Percentiles rank a stretch among this genome's conserved stretches.
phyloP scores from a whole-genome alignment of 2,329 filamentous ascomycete species.

The Apiospora kogelbergensis region DNA sequence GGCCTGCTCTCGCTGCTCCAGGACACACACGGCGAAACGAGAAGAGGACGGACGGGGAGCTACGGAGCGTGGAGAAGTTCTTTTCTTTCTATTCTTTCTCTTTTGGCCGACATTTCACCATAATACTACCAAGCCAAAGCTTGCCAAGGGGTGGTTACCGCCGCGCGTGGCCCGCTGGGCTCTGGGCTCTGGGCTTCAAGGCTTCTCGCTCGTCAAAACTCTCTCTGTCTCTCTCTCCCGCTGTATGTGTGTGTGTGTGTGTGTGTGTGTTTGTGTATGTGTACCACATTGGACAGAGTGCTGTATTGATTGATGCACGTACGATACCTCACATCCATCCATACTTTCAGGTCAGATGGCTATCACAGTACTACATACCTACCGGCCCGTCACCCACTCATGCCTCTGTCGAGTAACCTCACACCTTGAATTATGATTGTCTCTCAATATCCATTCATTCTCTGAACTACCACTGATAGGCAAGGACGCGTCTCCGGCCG shows the following conservation, averaged over 20 bases:
- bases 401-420: background rate
- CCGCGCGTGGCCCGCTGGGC: conserved; percentile 3
- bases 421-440: no score
- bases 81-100: conserved; percentile 8
- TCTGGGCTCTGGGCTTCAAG: background rate
- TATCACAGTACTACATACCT: background rate
- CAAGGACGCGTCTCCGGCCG: background rate
- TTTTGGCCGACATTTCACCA: conserved; percentile 7
- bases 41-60: background rate
- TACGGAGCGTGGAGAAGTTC: conserved; percentile 7
- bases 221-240: background rate
- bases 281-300: background rate
- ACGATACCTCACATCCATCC: background rate
- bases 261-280: background rate
- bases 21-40: background rate
- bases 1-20: background rate
- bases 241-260: background rate
- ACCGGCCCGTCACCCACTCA: background rate
- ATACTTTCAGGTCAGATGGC: background rate
- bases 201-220: background rate
- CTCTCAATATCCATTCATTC: no score
- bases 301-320: background rate
- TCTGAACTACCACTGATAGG: background rate
- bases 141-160: background rate
- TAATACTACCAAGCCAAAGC: conserved; percentile 3